Evolutionary conservation across 306 rosid species (phyloP).

Genomic region (Luffa acutangula): DNA sequence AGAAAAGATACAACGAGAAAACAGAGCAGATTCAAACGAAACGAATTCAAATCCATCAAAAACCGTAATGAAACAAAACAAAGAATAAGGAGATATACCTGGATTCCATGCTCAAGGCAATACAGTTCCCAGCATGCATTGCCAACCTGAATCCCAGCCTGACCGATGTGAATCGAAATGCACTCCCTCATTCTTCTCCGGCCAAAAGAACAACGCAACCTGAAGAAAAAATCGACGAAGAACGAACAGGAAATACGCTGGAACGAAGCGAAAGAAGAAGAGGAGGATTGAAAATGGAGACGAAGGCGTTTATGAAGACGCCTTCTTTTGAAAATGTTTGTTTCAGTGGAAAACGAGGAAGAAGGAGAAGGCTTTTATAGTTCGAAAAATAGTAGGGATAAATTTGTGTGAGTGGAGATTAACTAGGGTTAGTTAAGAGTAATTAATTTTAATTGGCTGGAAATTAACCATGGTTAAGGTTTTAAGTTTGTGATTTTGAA

Average conservation of each 20-base stretch:
- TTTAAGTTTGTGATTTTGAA: background rate
- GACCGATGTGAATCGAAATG: conserved; percentile 90
- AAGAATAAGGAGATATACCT: conserved; percentile 20
- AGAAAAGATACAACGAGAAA: background rate
- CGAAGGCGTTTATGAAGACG: conserved; percentile 11
- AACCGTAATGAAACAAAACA: background rate
- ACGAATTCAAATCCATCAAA: background rate
- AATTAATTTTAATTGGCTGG: background rate
- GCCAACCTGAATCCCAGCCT: conserved; percentile 97
- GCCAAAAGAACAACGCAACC: background rate
- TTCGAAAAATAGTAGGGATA: background rate
- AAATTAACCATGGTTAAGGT: background rate
- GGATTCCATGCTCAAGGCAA: conserved; percentile 90
- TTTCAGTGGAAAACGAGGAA: background rate
- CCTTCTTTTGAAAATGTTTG: background rate
- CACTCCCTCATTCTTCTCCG: conserved; percentile 74
- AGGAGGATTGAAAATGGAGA: background rate
- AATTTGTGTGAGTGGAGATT: background rate
- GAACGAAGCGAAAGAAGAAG: background rate
- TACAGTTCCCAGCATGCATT: conserved; percentile 97
- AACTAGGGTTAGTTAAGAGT: background rate
- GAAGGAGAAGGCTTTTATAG: background rate
- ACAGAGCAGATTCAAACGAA: background rate
- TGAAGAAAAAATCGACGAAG: background rate
- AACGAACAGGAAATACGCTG: background rate